Percentiles rank a stretch among this genome's conserved stretches.
Evolutionary conservation across 2,329 filamentous ascomycete genomes (phyloP).

Genomic region (Aspergillus neoniger): DNA sequence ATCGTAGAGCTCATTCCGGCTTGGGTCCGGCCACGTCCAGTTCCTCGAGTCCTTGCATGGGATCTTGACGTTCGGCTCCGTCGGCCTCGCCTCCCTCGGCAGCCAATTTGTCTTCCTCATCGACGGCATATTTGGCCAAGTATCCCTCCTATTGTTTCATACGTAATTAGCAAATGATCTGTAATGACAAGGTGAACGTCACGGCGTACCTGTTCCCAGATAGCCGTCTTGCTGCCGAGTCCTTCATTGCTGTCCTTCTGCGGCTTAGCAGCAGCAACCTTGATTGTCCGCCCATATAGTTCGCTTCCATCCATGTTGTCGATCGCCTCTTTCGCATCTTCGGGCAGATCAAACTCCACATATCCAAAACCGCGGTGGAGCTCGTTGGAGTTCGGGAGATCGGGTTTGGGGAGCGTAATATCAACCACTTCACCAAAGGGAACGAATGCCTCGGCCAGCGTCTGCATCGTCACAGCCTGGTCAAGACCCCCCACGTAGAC

Average conservation of each 20-base stretch:
- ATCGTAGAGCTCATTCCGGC: slow-evolving; percentile 57
- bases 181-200: neutral
- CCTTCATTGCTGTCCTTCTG: slow-evolving; percentile 87
- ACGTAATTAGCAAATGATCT: slow-evolving; percentile 23
- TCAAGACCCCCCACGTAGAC: slow-evolving; percentile 90
- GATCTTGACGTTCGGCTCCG: slow-evolving; percentile 66
- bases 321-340: slow-evolving; percentile 90
- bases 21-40: slow-evolving; percentile 93
- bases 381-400: slow-evolving; percentile 74
- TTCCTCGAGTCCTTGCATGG: slow-evolving; percentile 93
- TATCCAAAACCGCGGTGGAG: slow-evolving; percentile 92
- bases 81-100: slow-evolving; percentile 56
- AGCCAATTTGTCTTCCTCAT: slow-evolving; percentile 72
- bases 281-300: slow-evolving; percentile 87
- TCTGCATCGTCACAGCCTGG: slow-evolving; percentile 70
- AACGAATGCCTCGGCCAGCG: slow-evolving; percentile 86
- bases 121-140: slow-evolving; percentile 82
- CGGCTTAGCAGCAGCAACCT: slow-evolving; percentile 86
- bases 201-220: slow-evolving; percentile 87
- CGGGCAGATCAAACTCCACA: slow-evolving; percentile 84
- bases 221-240: slow-evolving; percentile 85
- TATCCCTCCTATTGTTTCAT: slow-evolving; percentile 74
- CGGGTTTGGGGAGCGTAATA: slow-evolving; percentile 85
- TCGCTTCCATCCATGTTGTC: slow-evolving; percentile 99
- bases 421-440: slow-evolving; percentile 96